These are phyloP conservation scores for Cladophialophora bantiana DNA, from an alignment of 2,329 filamentous ascomycete genomes.

Conservation along the genomic window DNA sequence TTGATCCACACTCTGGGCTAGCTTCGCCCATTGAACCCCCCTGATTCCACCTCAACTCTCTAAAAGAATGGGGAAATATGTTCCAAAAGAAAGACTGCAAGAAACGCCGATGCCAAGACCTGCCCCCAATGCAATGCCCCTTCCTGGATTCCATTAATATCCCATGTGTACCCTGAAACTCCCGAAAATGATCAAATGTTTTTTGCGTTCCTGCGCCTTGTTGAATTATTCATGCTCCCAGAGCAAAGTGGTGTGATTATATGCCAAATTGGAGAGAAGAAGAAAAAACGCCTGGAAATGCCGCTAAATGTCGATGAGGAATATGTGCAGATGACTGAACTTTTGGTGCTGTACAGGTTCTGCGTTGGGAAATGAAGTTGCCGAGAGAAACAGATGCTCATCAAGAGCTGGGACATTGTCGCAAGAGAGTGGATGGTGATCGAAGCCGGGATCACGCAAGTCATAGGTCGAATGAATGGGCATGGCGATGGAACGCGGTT, in stretches of 20 bases:
- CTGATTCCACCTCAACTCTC: slow-evolving; percentile 7
- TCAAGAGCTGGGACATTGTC: slow-evolving; percentile 25
- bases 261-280: background rate
- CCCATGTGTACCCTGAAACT: slow-evolving; percentile 8
- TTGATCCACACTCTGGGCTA: slow-evolving; percentile 21
- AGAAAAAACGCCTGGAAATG: slow-evolving; percentile 17
- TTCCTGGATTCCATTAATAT: slow-evolving; percentile 12
- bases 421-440: slow-evolving; percentile 20
- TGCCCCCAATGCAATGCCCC: slow-evolving; percentile 19
- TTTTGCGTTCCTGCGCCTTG: slow-evolving; percentile 21
- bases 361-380: slow-evolving; percentile 61
- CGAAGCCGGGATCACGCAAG: slow-evolving; percentile 26
- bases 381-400: slow-evolving; percentile 13
- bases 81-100: slow-evolving; percentile 1
- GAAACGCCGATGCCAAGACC: slow-evolving; percentile 4
- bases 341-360: slow-evolving; percentile 52
- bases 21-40: slow-evolving; percentile 11
- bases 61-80: slow-evolving; percentile 4
- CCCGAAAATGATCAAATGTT: slow-evolving; percentile 12
- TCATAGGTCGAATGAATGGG: slow-evolving; percentile 8
- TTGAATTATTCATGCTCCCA: slow-evolving; percentile 14
- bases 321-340: slow-evolving; percentile 25
- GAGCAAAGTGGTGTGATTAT: slow-evolving; percentile 14
- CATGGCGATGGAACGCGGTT: slow-evolving; percentile 21
- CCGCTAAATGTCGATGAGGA: slow-evolving; percentile 25